Evolutionary conservation across 805 yeast genomes (phyloP).

Genomic region (Teunomyces funiuensis): DNA sequence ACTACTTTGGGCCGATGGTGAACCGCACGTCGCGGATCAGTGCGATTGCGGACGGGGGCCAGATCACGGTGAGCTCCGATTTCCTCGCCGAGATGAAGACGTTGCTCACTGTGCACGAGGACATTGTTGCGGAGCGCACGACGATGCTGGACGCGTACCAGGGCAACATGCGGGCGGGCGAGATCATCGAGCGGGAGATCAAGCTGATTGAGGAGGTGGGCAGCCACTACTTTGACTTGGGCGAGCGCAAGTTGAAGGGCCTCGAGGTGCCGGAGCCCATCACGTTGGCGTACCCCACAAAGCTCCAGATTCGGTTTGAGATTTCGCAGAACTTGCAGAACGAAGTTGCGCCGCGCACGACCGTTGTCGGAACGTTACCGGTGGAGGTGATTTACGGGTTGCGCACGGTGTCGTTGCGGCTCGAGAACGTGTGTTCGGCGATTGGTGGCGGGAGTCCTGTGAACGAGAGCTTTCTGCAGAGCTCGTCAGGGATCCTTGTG

Average conservation of each 20-base stretch:
- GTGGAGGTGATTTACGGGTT: slow-evolving; percentile 50
- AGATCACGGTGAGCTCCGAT: slow-evolving; percentile 82
- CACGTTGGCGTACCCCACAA: slow-evolving; percentile 72
- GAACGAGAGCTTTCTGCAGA: slow-evolving; percentile 26
- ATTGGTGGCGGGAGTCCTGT: slow-evolving; percentile 42
- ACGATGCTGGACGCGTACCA: slow-evolving; percentile 43
- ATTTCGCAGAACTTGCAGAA: slow-evolving; percentile 28
- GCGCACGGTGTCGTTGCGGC: slow-evolving; percentile 52
- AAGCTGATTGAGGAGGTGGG: slow-evolving; percentile 66
- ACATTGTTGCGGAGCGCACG: slow-evolving; percentile 27
- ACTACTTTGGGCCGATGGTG: slow-evolving; percentile 98
- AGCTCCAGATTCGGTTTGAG: slow-evolving; percentile 59
- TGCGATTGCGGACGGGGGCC: slow-evolving; percentile 98
- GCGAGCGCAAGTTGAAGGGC: slow-evolving; percentile 90
- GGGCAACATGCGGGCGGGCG: slow-evolving; percentile 48
- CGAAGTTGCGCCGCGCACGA: slow-evolving; percentile 28
- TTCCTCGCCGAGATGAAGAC: slow-evolving; percentile 70
- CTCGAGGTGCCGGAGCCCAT: slow-evolving; percentile 89
- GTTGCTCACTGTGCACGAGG: slow-evolving; percentile 49
- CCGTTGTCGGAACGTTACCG: slow-evolving; percentile 38
- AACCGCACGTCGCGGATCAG: slow-evolving; percentile 91
- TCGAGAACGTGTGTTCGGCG: slow-evolving; percentile 58
- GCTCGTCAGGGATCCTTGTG: slow-evolving; percentile 24
- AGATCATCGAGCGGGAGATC: slow-evolving; percentile 64
- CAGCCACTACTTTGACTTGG: slow-evolving; percentile 64